A percentile compares a stretch with the other conserved stretches of the same genome.
These are phyloP conservation scores for Pelagophyceae sp. DNA, from an alignment of 352 stramenopile species.

Conservation along the genomic window DNA sequence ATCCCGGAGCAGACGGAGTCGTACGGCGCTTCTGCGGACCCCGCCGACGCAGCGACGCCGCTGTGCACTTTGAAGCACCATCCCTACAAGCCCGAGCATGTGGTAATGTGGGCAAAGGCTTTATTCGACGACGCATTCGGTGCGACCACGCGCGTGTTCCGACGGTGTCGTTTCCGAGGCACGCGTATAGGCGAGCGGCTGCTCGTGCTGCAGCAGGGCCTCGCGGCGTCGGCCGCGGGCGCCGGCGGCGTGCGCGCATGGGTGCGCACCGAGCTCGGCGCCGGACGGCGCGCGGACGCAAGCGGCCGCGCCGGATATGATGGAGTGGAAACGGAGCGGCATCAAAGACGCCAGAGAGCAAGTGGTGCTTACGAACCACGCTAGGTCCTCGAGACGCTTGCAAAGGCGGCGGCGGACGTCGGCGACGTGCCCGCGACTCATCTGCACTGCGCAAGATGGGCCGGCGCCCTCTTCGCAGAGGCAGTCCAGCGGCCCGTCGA, in stretches of 20 bases:
- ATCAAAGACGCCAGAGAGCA: neutral
- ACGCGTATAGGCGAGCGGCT: too few species aligned
- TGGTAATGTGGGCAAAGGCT: conserved; percentile 65
- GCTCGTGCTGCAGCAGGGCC: neutral
- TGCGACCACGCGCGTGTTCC: conserved; percentile 25
- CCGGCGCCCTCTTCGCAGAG: conserved; percentile 28
- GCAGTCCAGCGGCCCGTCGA: conserved; percentile 24
- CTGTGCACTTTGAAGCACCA: conserved; percentile 94
- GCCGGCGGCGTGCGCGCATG: neutral
- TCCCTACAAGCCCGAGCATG: conserved; percentile 86
- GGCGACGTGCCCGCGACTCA: neutral
- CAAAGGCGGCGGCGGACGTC: neutral
- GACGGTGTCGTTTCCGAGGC: too few species aligned
- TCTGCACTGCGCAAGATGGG: conserved; percentile 13
- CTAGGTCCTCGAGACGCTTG: neutral
- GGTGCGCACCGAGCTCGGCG: neutral
- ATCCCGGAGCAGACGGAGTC: conserved; percentile 66
- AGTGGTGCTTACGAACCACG: neutral
- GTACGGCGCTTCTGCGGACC: conserved; percentile 89
- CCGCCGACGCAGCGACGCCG: conserved; percentile 82
- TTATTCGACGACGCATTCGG: conserved; percentile 58
- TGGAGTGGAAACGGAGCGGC: neutral
- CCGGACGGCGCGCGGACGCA: neutral
- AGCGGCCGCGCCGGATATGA: neutral
- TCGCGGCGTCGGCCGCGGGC: neutral